phyloP scores from a whole-genome alignment of 1,139 yeast species.

The Saccharomyces uvarum region DNA sequence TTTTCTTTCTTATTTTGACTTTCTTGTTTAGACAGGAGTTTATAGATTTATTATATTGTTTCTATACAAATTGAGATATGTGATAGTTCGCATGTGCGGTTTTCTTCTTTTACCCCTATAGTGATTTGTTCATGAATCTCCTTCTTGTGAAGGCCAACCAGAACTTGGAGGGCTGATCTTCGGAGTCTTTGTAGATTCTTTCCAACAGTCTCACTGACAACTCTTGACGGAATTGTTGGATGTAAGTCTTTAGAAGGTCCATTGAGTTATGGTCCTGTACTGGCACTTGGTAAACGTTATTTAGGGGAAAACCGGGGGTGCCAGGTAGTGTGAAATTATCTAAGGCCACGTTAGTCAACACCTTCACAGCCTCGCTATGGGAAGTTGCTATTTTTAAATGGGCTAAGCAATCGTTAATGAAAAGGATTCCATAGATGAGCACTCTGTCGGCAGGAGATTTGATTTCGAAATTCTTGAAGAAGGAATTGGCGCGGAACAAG shows the following conservation, averaged over 20 bases:
- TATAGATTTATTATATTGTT: not conserved
- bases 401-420: conserved; percentile 74
- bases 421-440: conserved; percentile 91
- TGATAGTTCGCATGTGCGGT: not conserved
- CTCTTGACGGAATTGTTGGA: conserved; percentile 92
- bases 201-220: conserved; percentile 71
- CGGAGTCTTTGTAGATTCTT: conserved; percentile 55
- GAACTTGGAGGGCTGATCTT: conserved; percentile 55
- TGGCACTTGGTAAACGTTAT: conserved; percentile 63
- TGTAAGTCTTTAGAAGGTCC: conserved; percentile 69
- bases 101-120: conserved; percentile 21
- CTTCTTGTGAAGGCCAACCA: conserved; percentile 96
- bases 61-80: not conserved
- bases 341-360: conserved; percentile 73
- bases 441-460: conserved; percentile 92
- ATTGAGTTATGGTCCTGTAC: conserved; percentile 70
- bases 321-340: conserved; percentile 92
- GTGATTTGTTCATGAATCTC: conserved; percentile 82
- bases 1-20: not conserved
- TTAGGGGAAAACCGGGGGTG: conserved; percentile 87
- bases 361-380: conserved; percentile 60
- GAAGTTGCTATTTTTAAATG: conserved; percentile 44
- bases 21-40: conserved; percentile 6
- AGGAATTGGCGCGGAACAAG: conserved; percentile 88
- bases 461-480: conserved; percentile 93